Percentiles rank a stretch among this genome's conserved stretches.
phyloP scores from a whole-genome alignment of 2,329 filamentous ascomycete species.

The Hawksworthiomyces lignivorus region DNA sequence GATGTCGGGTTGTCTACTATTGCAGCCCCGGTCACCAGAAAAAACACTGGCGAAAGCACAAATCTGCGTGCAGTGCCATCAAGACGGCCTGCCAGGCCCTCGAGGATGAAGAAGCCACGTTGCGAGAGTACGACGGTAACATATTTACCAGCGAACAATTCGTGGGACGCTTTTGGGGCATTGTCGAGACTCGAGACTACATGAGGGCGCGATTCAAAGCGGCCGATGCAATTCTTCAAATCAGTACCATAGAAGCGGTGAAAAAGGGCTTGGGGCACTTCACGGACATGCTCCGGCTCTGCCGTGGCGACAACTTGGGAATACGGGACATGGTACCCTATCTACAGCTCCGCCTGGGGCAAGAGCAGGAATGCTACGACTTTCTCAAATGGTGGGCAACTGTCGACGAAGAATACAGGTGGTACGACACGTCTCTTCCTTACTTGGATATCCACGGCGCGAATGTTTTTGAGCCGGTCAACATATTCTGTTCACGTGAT shows the following conservation, averaged over 20 bases:
- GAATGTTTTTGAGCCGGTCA: constrained; percentile 31
- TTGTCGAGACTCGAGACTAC: constrained; percentile 26
- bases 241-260: constrained; percentile 19
- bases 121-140: constrained; percentile 13
- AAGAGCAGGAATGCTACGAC: constrained; percentile 33
- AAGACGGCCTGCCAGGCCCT: constrained; percentile 13
- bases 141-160: constrained; percentile 19
- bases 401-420: constrained; percentile 16
- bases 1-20: constrained; percentile 21
- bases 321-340: constrained; percentile 11
- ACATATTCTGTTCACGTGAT: constrained; percentile 2
- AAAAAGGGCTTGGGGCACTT: constrained; percentile 2
- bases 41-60: constrained; percentile 18
- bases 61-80: constrained; percentile 18
- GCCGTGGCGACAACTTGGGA: constrained; percentile 10
- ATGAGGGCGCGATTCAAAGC: constrained; percentile 26
- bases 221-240: constrained; percentile 20
- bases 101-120: constrained; percentile 17
- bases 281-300: constrained; percentile 10
- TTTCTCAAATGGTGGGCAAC: constrained; percentile 39
- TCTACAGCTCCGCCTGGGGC: constrained; percentile 23
- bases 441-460: constrained; percentile 28
- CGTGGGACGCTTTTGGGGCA: constrained; percentile 28
- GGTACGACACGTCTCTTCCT: constrained; percentile 21
- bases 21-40: constrained; percentile 20